These are phyloP conservation scores for Xylariaceae sp. DNA, from an alignment of 2,329 filamentous ascomycete genomes.

Conservation along the genomic window DNA sequence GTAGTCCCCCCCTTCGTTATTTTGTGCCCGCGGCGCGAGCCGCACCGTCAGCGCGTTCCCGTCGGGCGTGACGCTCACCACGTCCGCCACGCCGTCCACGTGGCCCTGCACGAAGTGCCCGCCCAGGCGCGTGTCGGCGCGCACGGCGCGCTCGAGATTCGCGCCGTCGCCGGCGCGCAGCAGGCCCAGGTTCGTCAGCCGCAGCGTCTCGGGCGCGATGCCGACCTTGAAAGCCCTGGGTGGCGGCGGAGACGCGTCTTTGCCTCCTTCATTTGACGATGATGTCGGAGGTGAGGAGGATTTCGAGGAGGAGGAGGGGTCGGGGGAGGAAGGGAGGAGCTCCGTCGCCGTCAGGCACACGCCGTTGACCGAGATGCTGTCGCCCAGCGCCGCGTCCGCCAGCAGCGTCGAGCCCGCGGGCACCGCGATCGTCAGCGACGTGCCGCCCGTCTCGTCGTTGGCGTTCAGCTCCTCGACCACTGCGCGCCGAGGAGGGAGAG, in stretches of 20 bases:
- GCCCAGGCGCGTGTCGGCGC: conserved; percentile 88
- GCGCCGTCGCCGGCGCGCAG: conserved; percentile 61
- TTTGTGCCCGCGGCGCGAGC: conserved; percentile 53
- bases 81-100: conserved; percentile 80
- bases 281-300: too few relatives aligned
- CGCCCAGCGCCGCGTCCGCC: conserved; percentile 74
- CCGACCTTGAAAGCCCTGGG: conserved; percentile 72
- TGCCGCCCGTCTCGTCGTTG: conserved; percentile 78
- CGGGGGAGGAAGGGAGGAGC: too few relatives aligned
- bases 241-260: conserved; percentile 1
- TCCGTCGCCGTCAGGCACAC: conserved; percentile 90
- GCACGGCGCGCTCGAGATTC: conserved; percentile 91
- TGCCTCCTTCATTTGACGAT: conserved; percentile 14
- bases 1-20: too few relatives aligned
- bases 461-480: conserved; percentile 75
- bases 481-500: conserved; percentile 32
- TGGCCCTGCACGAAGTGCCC: conserved; percentile 98
- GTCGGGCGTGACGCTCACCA: conserved; percentile 66
- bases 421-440: conserved; percentile 78
- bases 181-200: conserved; percentile 85
- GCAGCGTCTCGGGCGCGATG: conserved; percentile 89
- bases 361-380: conserved; percentile 93
- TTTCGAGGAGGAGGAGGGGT: too few relatives aligned
- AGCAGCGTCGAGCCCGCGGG: conserved; percentile 64
- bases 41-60: conserved; percentile 87